Percentiles rank a stretch among this genome's conserved stretches.
phyloP scores from a whole-genome alignment of 2,329 filamentous ascomycete genomes.

The Tolypocladium cylindrosporum region DNA sequence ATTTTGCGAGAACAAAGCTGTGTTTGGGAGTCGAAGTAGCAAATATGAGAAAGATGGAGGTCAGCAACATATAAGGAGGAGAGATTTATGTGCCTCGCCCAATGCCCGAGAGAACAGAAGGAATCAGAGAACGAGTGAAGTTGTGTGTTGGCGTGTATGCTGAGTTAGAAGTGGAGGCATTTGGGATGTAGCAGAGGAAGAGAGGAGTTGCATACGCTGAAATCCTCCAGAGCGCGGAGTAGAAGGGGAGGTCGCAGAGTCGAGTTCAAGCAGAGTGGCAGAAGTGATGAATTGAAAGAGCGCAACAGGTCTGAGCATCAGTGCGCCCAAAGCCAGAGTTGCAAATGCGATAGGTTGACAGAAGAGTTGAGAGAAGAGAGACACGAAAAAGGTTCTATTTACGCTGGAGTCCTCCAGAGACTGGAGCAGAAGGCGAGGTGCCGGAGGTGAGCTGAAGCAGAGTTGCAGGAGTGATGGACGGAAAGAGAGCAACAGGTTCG shows the following conservation, averaged over 20 bases:
- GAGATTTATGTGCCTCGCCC: not conserved
- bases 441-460: not conserved
- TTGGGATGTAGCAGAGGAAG: not conserved
- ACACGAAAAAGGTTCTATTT: no score
- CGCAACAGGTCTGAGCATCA: not conserved
- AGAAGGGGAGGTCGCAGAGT: not conserved
- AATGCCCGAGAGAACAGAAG: not conserved
- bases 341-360: not conserved
- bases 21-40: no score
- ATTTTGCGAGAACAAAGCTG: no score
- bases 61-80: no score
- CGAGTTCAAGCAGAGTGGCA: not conserved
- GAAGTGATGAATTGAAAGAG: not conserved
- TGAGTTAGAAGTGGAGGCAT: not conserved
- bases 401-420: no score
- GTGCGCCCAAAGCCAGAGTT: not conserved
- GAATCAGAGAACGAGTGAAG: not conserved
- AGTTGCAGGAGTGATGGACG: not conserved
- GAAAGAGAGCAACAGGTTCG: not conserved
- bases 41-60: no score
- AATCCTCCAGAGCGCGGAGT: not conserved
- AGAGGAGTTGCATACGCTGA: not conserved
- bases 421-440: not conserved
- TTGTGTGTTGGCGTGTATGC: not conserved
- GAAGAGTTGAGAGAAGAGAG: no score